phyloP scores from a whole-genome alignment of 345 rosid species.

The Syzygium aqueum region DNA sequence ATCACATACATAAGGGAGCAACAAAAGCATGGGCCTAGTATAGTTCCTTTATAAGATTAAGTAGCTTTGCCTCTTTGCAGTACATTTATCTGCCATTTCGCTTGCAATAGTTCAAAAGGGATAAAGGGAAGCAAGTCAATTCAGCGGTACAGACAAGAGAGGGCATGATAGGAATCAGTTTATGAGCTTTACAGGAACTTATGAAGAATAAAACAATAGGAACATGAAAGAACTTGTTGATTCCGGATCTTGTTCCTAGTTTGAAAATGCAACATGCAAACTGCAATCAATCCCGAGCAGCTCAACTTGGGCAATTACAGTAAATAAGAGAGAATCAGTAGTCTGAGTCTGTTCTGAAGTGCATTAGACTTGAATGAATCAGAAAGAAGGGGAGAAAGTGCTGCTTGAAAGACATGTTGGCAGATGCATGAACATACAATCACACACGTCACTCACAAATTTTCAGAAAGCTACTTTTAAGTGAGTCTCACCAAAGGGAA shows the following conservation, averaged over 20 bases:
- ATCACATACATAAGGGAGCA: not conserved
- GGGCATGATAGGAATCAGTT: not conserved
- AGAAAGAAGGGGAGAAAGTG: not conserved
- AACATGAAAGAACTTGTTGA: not conserved
- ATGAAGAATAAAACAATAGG: not conserved
- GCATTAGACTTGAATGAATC: not conserved
- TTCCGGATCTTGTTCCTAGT: not conserved
- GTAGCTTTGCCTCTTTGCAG: not conserved
- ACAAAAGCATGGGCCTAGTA: not conserved
- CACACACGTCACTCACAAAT: not conserved
- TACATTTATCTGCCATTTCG: not conserved
- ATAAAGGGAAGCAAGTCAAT: not conserved
- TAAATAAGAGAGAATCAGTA: not conserved
- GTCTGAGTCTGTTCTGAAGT: not conserved
- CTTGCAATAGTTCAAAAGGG: not conserved
- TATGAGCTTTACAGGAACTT: not conserved
- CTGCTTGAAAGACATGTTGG: not conserved
- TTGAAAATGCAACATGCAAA: not conserved
- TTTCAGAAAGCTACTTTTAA: not conserved
- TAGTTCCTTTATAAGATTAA: not conserved
- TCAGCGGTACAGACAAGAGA: not conserved
- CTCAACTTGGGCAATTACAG: not conserved
- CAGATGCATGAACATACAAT: not conserved
- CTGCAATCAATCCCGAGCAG: not conserved
- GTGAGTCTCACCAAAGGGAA: conserved; percentile 33